These are phyloP conservation scores for Yamadazyma atmosphaerica DNA, from an alignment of 1,139 yeast genomes.

Conservation along the genomic window DNA sequence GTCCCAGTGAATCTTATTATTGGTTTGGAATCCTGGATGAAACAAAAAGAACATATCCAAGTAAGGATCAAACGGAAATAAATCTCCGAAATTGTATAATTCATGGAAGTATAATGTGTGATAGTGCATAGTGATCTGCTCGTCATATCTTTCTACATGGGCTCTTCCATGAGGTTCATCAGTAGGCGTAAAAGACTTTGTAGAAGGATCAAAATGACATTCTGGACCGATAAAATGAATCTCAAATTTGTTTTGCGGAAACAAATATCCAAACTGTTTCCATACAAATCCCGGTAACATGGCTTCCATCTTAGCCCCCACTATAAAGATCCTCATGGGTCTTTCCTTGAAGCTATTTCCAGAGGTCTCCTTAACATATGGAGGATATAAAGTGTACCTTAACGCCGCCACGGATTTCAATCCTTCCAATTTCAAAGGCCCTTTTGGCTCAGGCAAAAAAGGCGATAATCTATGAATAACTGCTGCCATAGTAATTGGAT, in stretches of 20 bases:
- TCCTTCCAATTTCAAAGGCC: slow-evolving; percentile 89
- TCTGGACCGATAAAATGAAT: slow-evolving; percentile 95
- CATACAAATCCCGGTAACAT: slow-evolving; percentile 94
- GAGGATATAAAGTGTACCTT: slow-evolving; percentile 84
- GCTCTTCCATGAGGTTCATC: slow-evolving; percentile 55
- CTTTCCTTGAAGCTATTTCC: slow-evolving; percentile 66
- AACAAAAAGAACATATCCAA: slow-evolving; percentile 87
- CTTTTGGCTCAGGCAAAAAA: slow-evolving; percentile 75
- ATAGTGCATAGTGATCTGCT: slow-evolving; percentile 70
- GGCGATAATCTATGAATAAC: slow-evolving; percentile 85
- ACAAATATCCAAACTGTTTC: slow-evolving; percentile 87
- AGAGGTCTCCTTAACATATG: slow-evolving; percentile 48
- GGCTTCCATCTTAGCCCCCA: slow-evolving; percentile 93
- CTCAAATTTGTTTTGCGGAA: slow-evolving; percentile 82
- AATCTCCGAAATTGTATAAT: slow-evolving; percentile 85
- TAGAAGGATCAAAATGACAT: slow-evolving; percentile 65
- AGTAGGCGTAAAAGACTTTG: slow-evolving; percentile 37
- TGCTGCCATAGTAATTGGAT: slow-evolving; percentile 88
- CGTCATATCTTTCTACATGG: slow-evolving; percentile 71
- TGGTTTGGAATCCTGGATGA: slow-evolving; percentile 93
- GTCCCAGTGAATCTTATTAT: slow-evolving; percentile 80
- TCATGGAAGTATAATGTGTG: slow-evolving; percentile 93
- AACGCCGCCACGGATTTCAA: slow-evolving; percentile 89
- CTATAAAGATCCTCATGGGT: slow-evolving; percentile 83
- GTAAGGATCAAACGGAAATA: slow-evolving; percentile 97